Base-by-base conservation (phyloP, 768 basidiomycete genomes). In the Baorangia bicolor region DNA sequence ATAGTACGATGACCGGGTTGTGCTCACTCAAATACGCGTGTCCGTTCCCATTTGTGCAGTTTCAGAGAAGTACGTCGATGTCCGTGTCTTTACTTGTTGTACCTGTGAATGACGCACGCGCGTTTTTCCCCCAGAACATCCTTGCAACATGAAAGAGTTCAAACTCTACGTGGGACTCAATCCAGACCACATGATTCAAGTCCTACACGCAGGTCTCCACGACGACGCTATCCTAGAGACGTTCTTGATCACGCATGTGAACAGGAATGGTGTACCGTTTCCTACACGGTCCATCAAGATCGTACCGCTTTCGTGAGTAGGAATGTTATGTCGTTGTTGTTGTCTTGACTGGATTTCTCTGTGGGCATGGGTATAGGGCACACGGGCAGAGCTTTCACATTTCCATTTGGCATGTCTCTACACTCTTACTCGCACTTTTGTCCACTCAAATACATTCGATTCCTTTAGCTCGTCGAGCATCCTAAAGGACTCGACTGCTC, bases 391-490 rank as follows among this genome's bases (percentile, higher is more conserved):
- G n/a, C n/a, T n/a, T n/a, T n/a, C n/a, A n/a, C n/a, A n/a, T n/a
- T n/a, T n/a, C 90, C 3, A 84, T 93, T 51, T 93, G 90, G 90
- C 77, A 86, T 61, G 75, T 91, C 25, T 69, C 84, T 1, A n/a
- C n/a, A n/a, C n/a, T n/a, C n/a, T n/a, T n/a, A n/a, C n/a, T n/a
- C n/a, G n/a, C n/a, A n/a, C n/a, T n/a, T n/a, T n/a, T n/a, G n/a
- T n/a, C n/a, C n/a, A n/a, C n/a, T n/a, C n/a, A n/a, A n/a, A n/a
- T n/a, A n/a, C n/a, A n/a, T n/a, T n/a, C n/a, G n/a, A n/a, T n/a
- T n/a, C n/a, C n/a, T n/a, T n/a, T n/a, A n/a, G n/a, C n/a, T n/a
- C n/a, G n/a, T n/a, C n/a, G n/a, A n/a, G n/a, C n/a, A n/a, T n/a
- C n/a, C n/a, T n/a, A n/a, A n/a, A n/a, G n/a, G n/a, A n/a, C n/a